A percentile compares a stretch with the other conserved stretches of the same genome.
Evolutionary conservation across 73 alveolate genomes (phyloP).

Genomic region (Paramecium sonneborni): DNA sequence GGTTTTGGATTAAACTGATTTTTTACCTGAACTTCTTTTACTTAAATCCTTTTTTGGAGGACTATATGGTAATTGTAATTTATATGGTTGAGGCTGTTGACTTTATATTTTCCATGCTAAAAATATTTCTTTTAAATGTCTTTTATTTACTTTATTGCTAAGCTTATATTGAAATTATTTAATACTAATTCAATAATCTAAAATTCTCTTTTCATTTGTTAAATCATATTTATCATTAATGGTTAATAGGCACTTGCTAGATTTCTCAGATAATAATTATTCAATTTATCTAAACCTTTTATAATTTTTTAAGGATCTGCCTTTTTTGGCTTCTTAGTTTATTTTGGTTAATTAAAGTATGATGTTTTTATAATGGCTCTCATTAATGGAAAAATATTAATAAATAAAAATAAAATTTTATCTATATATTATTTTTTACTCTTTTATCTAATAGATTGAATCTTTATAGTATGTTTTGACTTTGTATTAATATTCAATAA

Average conservation of each 20-base stretch:
- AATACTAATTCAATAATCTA: neutral
- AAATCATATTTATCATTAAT: constrained; percentile 1
- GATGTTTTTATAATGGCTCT: constrained; percentile 5
- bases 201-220: neutral
- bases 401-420: neutral
- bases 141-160: neutral
- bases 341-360: neutral
- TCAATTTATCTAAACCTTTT: neutral
- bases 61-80: neutral
- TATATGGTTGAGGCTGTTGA: neutral
- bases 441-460: neutral
- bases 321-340: neutral
- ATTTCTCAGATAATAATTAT: neutral
- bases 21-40: neutral
- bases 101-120: neutral
- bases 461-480: too few species aligned
- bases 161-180: neutral
- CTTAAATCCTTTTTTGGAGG: neutral
- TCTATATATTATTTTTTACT: too few species aligned
- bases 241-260: neutral
- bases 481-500: too few species aligned
- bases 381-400: neutral
- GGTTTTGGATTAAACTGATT: neutral
- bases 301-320: neutral
- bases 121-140: neutral